A percentile compares a stretch with the other conserved stretches of the same genome.
These are phyloP conservation scores for Stemphylium lycopersici DNA, from an alignment of 2,329 filamentous ascomycete genomes.

Conservation along the genomic window DNA sequence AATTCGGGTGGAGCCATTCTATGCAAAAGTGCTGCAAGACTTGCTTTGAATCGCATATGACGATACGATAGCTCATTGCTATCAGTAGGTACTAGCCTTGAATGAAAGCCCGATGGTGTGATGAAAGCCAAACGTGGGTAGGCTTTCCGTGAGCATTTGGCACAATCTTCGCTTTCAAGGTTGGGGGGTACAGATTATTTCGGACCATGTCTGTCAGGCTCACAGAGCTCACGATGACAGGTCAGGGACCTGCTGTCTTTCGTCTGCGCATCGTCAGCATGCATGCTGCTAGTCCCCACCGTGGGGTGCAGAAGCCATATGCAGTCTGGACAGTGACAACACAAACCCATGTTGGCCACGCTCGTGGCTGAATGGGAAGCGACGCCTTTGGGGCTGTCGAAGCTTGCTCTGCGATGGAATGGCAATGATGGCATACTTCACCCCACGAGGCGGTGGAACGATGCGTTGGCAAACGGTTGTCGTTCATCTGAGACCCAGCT, in stretches of 20 bases:
- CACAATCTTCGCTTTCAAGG: conserved; percentile 6
- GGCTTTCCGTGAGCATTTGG: background rate
- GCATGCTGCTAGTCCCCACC: conserved; percentile 23
- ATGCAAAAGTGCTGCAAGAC: conserved; percentile 38
- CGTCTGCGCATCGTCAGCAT: conserved; percentile 25
- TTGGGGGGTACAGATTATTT: conserved; percentile 18
- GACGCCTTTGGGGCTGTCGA: conserved; percentile 17
- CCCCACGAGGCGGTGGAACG: conserved; percentile 23
- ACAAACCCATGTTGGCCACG: conserved; percentile 26
- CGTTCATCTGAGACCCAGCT: conserved; percentile 25
- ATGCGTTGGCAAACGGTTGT: conserved; percentile 35
- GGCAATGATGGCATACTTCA: conserved; percentile 21
- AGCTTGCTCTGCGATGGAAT: conserved; percentile 13
- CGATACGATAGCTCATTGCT: conserved; percentile 23
- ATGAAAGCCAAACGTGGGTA: conserved; percentile 3
- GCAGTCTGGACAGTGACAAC: conserved; percentile 10
- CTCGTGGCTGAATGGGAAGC: conserved; percentile 28
- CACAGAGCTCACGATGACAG: conserved; percentile 14
- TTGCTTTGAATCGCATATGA: conserved; percentile 31
- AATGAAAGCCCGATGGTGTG: conserved; percentile 2
- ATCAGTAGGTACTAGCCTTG: conserved; percentile 5
- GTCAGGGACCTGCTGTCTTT: conserved; percentile 17
- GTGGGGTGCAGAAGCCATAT: conserved; percentile 25
- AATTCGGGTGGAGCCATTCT: conserved; percentile 32
- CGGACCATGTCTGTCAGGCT: conserved; percentile 14